Base-by-base conservation (phyloP, 306 rosid genomes). In the Malus sylvestris region DNA sequence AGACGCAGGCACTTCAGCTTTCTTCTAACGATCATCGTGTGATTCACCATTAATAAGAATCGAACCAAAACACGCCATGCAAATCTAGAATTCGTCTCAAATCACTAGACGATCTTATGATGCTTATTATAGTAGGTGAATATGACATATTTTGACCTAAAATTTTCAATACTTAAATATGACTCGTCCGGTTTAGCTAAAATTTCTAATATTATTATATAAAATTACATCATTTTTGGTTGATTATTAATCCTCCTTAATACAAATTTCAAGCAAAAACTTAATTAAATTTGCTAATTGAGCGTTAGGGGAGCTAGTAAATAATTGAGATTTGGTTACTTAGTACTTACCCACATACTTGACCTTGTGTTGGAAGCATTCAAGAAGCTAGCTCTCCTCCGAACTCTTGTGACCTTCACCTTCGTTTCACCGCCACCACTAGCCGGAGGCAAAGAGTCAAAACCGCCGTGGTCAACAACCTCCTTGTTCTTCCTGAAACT, bases 321-420 rank as follows among this genome's bases (percentile, higher is more conserved):
- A 9, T 45, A 44, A 12, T 18, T 23, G 32, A 23, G 42, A 38
- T 38, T 38, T 38, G 42, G 42, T 38, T 38, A 38, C 42, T 2
- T 38, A 7, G 42, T 16, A 83, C 95, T 80, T 81, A 91, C 99
- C 88, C 88, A 85, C 23, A 91, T 74, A 60, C 80, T 95, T 51
- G 95, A 82, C 76, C 70, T 86, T 4, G 84, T 69, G 59, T 80
- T 76, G 61, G 90, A 75, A 30, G 75, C 67, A 25, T 69, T 79
- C 52, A 82, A 19, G 33, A 73, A 61, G 73, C 87, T 79, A 29
- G 89, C 78, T 75, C 78, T 75, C 68, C 85, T 80, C 13, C 85
- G 76, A 27, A 68, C 33, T 70, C 85, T 81, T 6, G 85, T 32
- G 60, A 85, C 80, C 68, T 90, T 89, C 58, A 79, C 91, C 76